phyloP scores from a whole-genome alignment of 169 alveolate species.

The Babesia divergens region DNA sequence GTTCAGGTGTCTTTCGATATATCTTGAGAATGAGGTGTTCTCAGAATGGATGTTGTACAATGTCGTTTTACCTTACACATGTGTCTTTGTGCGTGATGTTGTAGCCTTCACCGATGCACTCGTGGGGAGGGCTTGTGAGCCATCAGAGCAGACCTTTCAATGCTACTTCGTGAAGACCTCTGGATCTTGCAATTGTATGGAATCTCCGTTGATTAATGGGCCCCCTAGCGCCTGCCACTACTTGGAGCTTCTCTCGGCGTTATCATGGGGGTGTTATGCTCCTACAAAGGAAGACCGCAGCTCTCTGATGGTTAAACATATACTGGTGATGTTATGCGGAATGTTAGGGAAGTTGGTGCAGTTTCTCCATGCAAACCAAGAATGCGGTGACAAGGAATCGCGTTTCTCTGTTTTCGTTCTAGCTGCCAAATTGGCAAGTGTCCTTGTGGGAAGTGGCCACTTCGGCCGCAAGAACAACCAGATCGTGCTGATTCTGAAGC shows the following conservation, averaged over 20 bases:
- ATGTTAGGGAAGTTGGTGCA: not conserved
- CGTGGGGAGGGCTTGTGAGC: not conserved
- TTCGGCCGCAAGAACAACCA: constrained; percentile 21
- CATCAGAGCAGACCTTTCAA: not conserved
- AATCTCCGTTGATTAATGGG: constrained; percentile 5
- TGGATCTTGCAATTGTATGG: not conserved
- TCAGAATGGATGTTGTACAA: constrained; percentile 20
- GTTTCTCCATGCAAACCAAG: not conserved
- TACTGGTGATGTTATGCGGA: constrained; percentile 1
- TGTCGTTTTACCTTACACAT: constrained; percentile 30
- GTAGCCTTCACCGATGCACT: not conserved
- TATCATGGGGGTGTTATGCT: not conserved
- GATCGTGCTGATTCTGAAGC: constrained; percentile 19
- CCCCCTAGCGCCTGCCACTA: not conserved
- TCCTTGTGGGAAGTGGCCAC: constrained; percentile 5
- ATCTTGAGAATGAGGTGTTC: not conserved
- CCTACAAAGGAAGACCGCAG: not conserved
- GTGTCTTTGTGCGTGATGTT: constrained; percentile 11
- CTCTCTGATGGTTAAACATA: not conserved
- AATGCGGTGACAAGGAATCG: not conserved
- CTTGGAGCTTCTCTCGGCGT: constrained; percentile 13
- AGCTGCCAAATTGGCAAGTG: constrained; percentile 1
- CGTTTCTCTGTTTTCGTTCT: constrained; percentile 8
- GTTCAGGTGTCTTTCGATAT: constrained; percentile 6
- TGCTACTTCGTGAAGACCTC: not conserved